phyloP scores from a whole-genome alignment of 2,329 filamentous ascomycete species.

The Penicillium sp. region DNA sequence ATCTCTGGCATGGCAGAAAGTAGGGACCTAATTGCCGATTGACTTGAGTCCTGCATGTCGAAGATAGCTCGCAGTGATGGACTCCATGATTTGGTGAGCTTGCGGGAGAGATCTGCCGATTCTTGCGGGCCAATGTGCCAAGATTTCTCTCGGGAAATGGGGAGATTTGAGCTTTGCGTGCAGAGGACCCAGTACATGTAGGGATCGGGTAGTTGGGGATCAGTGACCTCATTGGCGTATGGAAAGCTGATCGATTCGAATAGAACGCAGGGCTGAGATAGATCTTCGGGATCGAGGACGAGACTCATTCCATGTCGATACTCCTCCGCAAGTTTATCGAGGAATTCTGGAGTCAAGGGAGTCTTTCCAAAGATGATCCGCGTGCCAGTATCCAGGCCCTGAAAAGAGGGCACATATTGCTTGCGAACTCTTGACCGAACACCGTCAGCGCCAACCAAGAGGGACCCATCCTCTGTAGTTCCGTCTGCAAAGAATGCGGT shows the following conservation, averaged over 20 bases:
- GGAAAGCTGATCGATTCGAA: conserved; percentile 25
- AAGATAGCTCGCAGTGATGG: conserved; percentile 26
- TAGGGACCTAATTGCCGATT: conserved; percentile 37
- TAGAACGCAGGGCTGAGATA: conserved; percentile 16
- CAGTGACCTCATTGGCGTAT: conserved; percentile 7
- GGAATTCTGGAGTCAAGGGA: conserved; percentile 16
- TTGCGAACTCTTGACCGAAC: conserved; percentile 38
- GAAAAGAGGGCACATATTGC: conserved; percentile 39
- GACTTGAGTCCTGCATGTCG: conserved; percentile 29
- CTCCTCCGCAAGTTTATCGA: conserved; percentile 10
- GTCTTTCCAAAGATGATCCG: conserved; percentile 39
- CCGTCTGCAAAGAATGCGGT: conserved; percentile 36
- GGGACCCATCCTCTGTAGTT: conserved; percentile 28
- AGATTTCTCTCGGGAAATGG: conserved; percentile 10
- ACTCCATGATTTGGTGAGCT: conserved; percentile 29
- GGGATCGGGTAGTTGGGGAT: conserved; percentile 19
- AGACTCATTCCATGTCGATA: conserved; percentile 20
- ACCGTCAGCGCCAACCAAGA: conserved; percentile 47
- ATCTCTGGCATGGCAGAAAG: conserved; percentile 35
- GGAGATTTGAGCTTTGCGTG: conserved; percentile 7
- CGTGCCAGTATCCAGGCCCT: conserved; percentile 40
- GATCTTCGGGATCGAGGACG: conserved; percentile 10
- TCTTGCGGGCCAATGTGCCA: conserved; percentile 15
- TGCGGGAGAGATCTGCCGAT: conserved; percentile 17
- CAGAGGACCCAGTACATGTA: conserved; percentile 31